Base-by-base conservation (phyloP, 192 early-diverging fungal genomes). In the Podila epigama region DNA sequence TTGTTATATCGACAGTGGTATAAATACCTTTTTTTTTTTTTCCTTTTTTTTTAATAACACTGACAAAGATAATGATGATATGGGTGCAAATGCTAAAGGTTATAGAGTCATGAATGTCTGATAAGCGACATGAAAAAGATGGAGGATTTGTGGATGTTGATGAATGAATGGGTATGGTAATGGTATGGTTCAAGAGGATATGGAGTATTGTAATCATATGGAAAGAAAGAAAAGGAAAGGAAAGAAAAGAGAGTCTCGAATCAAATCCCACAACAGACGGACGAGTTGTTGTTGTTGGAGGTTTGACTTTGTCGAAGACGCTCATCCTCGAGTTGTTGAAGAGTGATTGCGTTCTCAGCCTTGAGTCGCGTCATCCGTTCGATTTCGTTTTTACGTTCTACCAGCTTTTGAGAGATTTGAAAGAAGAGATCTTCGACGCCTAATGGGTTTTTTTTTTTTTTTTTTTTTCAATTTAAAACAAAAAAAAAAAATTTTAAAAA, bases 401-500 rank as follows among this genome's bases (percentile, higher is more conserved):
- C 86, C 35, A 87, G 58, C n/a, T 73, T 68, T 55, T 79, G 58
- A 39, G 83, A 83, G 32, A 87, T 77, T 37, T 84, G 80, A 35
- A 87, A 56, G 67, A 87, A 87, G 28, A 87, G 42, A 2, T 87
- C 83, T 58, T 87, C 86, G 61, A 87, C 85, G 27, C 77, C 77
- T 79, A 69, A 12, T 37, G 32, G 42, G 25, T 18, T 10, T 34
- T 10, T 15, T 58, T 13, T 9, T 32, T 4, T 22, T 3, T 44
- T 29, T 32, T 4, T 4, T 12, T 9, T 28, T 28, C 22, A 22
- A 28, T 25, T 16, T 7, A 25, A 20, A 60, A 28, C 25, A 2
- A 51, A 51, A 52, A 16, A 53, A 37, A 4, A 16, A 64, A 28
- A 52, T 10, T 16, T 22, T 22, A 33, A 42, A n/a, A 27, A 31